Conservation (phyloP, 2,329 filamentous ascomycete genomes). For the Fusarium sp. region DNA sequence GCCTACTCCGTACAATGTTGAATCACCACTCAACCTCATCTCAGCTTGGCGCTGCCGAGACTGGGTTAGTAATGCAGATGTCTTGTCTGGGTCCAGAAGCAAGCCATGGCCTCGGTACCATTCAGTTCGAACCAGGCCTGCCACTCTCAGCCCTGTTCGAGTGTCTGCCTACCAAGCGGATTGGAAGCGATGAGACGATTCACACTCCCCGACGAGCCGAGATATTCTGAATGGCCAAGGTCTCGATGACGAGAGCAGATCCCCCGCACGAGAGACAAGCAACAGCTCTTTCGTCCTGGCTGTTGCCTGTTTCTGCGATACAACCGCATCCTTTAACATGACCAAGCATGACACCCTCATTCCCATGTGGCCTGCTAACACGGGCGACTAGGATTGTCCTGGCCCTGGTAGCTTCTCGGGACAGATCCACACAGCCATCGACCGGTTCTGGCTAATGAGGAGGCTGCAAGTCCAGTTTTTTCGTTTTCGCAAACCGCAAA, state of each 20-base stretch:
- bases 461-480: neutral
- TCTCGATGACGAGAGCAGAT: neutral
- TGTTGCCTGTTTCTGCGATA: neutral
- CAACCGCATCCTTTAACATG: neutral
- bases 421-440: constrained; percentile 27
- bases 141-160: constrained; percentile 3
- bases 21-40: constrained; percentile 15
- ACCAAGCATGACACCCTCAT: constrained; percentile 8
- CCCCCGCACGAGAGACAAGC: neutral
- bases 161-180: neutral
- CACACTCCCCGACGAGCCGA: neutral
- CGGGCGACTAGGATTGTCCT: constrained; percentile 3
- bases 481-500: constrained; percentile 14
- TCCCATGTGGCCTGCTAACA: constrained; percentile 10
- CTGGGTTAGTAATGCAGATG: constrained; percentile 12
- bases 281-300: neutral
- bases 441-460: constrained; percentile 23
- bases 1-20: constrained; percentile 11
- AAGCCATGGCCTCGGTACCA: constrained; percentile 9
- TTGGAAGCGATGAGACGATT: neutral
- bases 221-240: neutral
- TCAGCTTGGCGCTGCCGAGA: neutral
- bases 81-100: constrained; percentile 6
- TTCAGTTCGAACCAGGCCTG: neutral
- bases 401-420: neutral